Base-by-base conservation (phyloP, 2,329 filamentous ascomycete genomes). In the Madurella mycetomatis region DNA sequence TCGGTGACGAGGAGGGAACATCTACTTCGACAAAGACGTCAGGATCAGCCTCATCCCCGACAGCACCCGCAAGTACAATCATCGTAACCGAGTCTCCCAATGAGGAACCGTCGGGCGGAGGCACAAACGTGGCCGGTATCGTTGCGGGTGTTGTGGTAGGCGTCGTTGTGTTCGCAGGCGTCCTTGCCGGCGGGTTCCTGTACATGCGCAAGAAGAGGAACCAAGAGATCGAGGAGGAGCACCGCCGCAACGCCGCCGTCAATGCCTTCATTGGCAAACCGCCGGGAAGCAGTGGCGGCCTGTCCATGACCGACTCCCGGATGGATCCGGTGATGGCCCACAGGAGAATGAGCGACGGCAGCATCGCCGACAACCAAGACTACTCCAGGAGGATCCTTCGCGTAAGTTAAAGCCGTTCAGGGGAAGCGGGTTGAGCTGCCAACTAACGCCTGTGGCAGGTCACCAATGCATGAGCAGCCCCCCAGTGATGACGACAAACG, bases 321-420 rank as follows among this genome's bases (percentile, higher is more conserved):
- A 83, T 96, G 54, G 92, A 97, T 62, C 90, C 91, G 8, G 85
- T 91, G 60, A 86, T 95, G 80, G 86, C 87, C 55, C 83, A 91
- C 64, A 81, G 90, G 67, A 84, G 92, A 72, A 82, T 92, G 75
- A 96, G 92, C 73, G 90, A 94, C 66, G 92, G 92, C 63, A 96
- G 92, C 72, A 96, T 97, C 71, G 92, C 92, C 49, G 92, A 97
- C 71, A 95, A 96, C 73, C 85, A 95, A 73, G 92, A 97, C 71
- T 97, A 96, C 75, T 96, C 92, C 59, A 85, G 92, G 74, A 88
- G 89, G 74, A 96, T 97, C 72, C 82, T 97, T 68, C 89, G 95
- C 84, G 92, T 95, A 81, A 62, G 82, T 75, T 41, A 12, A 12
- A 2, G 4, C 11, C 9, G 9, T 9, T 19, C 16, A 30, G 3